phyloP scores from a whole-genome alignment of 331 rosid species.

The Cydonia oblonga region DNA sequence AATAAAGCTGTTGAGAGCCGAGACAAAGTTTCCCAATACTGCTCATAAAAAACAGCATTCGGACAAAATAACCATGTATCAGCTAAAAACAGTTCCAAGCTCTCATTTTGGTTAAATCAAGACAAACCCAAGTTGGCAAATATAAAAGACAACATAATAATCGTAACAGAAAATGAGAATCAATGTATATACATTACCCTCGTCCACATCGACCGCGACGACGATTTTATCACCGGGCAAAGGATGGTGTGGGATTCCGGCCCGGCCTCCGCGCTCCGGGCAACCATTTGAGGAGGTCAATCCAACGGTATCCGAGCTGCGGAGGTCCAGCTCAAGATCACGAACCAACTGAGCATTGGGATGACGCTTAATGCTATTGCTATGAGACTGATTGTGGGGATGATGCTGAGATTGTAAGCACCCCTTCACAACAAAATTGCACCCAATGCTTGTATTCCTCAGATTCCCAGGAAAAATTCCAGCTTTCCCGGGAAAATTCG shows the following conservation, averaged over 20 bases:
- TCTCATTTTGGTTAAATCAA: no score
- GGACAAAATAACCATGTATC: neutral
- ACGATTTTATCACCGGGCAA: constrained; percentile 33
- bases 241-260: constrained; percentile 24
- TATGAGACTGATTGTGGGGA: neutral
- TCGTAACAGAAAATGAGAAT: neutral
- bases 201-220: constrained; percentile 91
- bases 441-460: neutral
- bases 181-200: constrained; percentile 36
- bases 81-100: no score
- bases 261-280: constrained; percentile 15
- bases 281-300: constrained; percentile 6
- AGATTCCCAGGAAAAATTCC: neutral
- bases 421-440: neutral
- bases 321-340: constrained; percentile 14
- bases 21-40: constrained; percentile 83
- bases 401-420: neutral
- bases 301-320: constrained; percentile 2
- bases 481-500: neutral
- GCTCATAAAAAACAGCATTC: constrained; percentile 13
- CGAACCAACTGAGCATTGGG: constrained; percentile 14
- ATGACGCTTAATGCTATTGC: neutral
- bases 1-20: constrained; percentile 83
- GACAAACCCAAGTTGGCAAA: constrained; percentile 1
- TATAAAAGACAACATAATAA: neutral